These are phyloP conservation scores for Alternaria dauci DNA, from an alignment of 2,329 filamentous ascomycete genomes.

Conservation along the genomic window DNA sequence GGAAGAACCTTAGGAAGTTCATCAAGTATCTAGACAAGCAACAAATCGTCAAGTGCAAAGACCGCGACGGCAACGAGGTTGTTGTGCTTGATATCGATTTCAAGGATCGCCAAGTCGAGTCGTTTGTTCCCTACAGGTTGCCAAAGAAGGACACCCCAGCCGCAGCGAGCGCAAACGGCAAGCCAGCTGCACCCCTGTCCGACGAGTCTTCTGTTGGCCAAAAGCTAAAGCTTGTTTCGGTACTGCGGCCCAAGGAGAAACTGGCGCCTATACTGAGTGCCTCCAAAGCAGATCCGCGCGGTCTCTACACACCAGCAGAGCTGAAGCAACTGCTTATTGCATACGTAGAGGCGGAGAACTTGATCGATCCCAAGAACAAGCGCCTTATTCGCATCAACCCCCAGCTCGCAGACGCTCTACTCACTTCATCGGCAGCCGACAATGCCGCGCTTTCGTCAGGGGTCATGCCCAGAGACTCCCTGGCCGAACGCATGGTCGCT, in stretches of 20 bases:
- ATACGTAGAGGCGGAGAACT: constrained; percentile 66
- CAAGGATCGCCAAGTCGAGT: constrained; percentile 60
- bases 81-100: constrained; percentile 73
- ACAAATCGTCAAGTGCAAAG: constrained; percentile 69
- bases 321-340: constrained; percentile 65
- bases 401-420: constrained; percentile 68
- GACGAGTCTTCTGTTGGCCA: constrained; percentile 57
- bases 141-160: constrained; percentile 62
- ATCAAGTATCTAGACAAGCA: constrained; percentile 73
- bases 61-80: constrained; percentile 69
- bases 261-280: constrained; percentile 64
- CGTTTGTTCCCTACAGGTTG: constrained; percentile 69
- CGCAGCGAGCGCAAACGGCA: constrained; percentile 47
- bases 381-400: constrained; percentile 69
- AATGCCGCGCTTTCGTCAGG: constrained; percentile 65
- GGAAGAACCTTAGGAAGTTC: constrained; percentile 75
- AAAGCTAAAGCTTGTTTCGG: constrained; percentile 60
- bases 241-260: constrained; percentile 66
- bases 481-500: constrained; percentile 66
- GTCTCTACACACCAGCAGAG: constrained; percentile 67
- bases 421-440: constrained; percentile 63
- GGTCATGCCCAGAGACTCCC: constrained; percentile 66
- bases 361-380: constrained; percentile 66
- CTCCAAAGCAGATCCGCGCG: constrained; percentile 59
- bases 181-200: constrained; percentile 51